A percentile compares a stretch with the other conserved stretches of the same genome.
phyloP scores from a whole-genome alignment of 305 asterid species.

The Vinca major region DNA sequence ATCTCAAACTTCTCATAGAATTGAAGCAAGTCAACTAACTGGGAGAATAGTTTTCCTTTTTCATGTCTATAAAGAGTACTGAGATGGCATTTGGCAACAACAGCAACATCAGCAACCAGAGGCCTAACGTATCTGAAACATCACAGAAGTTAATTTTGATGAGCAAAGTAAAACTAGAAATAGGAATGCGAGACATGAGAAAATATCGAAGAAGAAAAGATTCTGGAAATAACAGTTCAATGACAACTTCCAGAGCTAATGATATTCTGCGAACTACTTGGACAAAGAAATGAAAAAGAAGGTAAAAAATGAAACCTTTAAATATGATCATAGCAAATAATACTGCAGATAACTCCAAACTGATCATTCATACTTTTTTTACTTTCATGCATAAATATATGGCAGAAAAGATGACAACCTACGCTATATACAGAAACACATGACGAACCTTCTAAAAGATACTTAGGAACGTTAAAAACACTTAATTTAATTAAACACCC shows the following conservation, averaged over 20 bases:
- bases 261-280: neutral
- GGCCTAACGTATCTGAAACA: conserved; percentile 68
- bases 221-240: neutral
- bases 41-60: conserved; percentile 87
- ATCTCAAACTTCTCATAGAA: conserved; percentile 92
- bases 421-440: neutral
- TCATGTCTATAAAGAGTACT: conserved; percentile 83
- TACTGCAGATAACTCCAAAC: neutral
- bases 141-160: conserved; percentile 3
- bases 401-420: neutral
- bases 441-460: neutral
- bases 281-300: neutral
- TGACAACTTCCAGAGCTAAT: neutral
- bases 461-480: neutral
- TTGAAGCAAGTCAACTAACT: conserved; percentile 92
- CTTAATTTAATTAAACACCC: neutral
- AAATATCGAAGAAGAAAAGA: conserved; percentile 1
- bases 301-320: neutral
- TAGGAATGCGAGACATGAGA: conserved; percentile 10
- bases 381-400: neutral
- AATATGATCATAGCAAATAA: neutral
- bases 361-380: neutral
- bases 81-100: conserved; percentile 89
- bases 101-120: conserved; percentile 93
- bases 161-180: conserved; percentile 11